Evolutionary conservation across 139 green algal species (phyloP).

Genomic region (Chlamydomonas eustigma): DNA sequence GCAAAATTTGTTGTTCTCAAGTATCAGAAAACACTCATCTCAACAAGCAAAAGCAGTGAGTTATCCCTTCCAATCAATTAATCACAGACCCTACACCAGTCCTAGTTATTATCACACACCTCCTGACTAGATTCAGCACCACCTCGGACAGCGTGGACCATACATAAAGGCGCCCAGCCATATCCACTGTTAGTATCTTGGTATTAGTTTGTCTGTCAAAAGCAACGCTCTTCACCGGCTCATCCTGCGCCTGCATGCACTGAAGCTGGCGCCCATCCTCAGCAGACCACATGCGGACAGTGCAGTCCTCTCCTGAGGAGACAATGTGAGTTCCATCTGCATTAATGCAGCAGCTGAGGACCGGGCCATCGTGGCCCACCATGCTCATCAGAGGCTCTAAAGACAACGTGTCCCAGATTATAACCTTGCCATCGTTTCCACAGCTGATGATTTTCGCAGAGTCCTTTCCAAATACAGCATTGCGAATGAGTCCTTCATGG

Average conservation of each 20-base stretch:
- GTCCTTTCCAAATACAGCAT: constrained; percentile 24
- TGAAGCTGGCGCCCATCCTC: constrained; percentile 40
- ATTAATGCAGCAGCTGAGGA: constrained; percentile 42
- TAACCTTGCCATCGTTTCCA: constrained; percentile 19
- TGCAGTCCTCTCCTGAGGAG: constrained; percentile 37
- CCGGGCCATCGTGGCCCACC: constrained; percentile 35
- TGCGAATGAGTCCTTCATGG: constrained; percentile 38
- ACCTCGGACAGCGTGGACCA: constrained; percentile 39
- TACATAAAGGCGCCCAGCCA: constrained; percentile 36
- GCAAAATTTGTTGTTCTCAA: no score
- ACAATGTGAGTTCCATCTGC: constrained; percentile 26
- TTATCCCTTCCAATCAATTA: no score
- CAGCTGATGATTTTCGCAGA: constrained; percentile 30
- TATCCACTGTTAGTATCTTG: constrained; percentile 33
- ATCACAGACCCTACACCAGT: no score
- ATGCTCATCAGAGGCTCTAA: constrained; percentile 36
- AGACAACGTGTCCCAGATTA: constrained; percentile 35
- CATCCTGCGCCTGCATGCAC: constrained; percentile 34
- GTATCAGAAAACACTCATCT: no score
- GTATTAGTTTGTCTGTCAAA: constrained; percentile 19
- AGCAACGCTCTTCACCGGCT: constrained; percentile 38
- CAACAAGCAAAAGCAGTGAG: no score
- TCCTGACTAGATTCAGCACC: constrained; percentile 32
- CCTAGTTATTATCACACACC: no score
- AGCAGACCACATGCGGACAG: constrained; percentile 35